These are phyloP conservation scores for Fusarium devonianum DNA, from an alignment of 2,329 filamentous ascomycete genomes.

Conservation along the genomic window DNA sequence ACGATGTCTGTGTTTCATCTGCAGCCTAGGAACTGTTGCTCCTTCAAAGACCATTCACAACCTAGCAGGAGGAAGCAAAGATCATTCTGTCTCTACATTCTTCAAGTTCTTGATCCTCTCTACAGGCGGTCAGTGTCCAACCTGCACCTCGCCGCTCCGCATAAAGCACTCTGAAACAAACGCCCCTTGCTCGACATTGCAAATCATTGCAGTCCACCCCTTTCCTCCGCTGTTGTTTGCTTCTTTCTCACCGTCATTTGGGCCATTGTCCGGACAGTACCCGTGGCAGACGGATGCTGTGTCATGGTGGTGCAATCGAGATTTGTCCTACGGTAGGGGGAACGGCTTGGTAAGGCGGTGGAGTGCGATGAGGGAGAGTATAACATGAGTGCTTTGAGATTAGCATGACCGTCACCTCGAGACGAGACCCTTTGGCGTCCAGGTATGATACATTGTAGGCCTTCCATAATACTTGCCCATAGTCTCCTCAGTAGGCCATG, in stretches of 20 bases:
- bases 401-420: not conserved
- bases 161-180: constrained; percentile 32
- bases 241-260: constrained; percentile 29
- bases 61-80: not conserved
- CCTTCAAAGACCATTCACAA: constrained; percentile 3
- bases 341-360: constrained; percentile 21
- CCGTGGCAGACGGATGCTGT: constrained; percentile 25
- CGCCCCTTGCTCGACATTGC: not conserved
- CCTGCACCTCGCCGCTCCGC: constrained; percentile 33
- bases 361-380: constrained; percentile 4
- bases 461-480: constrained; percentile 14
- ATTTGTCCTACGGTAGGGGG: constrained; percentile 34
- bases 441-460: too few species aligned
- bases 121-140: constrained; percentile 27
- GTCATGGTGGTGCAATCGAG: constrained; percentile 39
- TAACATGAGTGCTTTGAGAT: constrained; percentile 6
- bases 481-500: too few species aligned
- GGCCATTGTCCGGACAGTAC: constrained; percentile 12
- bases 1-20: constrained; percentile 9
- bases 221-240: not conserved
- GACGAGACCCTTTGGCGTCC: too few species aligned
- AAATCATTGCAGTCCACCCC: not conserved
- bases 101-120: too few species aligned
- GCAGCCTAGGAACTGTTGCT: not conserved
- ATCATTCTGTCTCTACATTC: not conserved